phyloP scores from a whole-genome alignment of 2,329 filamentous ascomycete genomes.

The Xylaria hypoxylon region DNA sequence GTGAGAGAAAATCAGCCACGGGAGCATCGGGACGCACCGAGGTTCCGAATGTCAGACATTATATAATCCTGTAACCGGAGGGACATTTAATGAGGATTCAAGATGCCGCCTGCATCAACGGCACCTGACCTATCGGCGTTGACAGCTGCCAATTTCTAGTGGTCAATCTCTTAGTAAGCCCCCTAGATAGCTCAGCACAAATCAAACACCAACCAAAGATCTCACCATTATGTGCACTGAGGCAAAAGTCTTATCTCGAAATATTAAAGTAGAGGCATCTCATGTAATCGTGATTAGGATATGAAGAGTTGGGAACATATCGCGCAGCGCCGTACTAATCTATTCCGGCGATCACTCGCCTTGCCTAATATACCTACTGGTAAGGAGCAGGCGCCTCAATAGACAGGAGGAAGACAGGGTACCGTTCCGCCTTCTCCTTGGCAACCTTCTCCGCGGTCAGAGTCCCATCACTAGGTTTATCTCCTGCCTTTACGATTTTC shows the following conservation, averaged over 20 bases:
- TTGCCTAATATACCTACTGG: neutral
- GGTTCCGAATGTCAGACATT: conserved; percentile 31
- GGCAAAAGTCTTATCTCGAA: neutral
- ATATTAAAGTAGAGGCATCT: neutral
- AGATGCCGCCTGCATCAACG: conserved; percentile 15
- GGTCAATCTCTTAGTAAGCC: conserved; percentile 10
- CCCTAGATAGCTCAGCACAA: neutral
- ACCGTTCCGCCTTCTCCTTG: conserved; percentile 13
- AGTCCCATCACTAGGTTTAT: conserved; percentile 38
- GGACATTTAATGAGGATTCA: conserved; percentile 11
- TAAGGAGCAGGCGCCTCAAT: conserved; percentile 46
- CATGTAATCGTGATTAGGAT: too few species aligned
- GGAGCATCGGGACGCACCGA: conserved; percentile 14
- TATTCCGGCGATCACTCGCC: neutral
- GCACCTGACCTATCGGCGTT: conserved; percentile 25
- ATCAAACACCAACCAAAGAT: neutral
- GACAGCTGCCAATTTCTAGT: conserved; percentile 26
- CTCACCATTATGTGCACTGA: neutral
- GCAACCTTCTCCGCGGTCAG: conserved; percentile 25
- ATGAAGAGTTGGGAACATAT: neutral
- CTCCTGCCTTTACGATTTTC: conserved; percentile 37
- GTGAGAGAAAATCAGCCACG: conserved; percentile 10
- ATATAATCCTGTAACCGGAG: conserved; percentile 21
- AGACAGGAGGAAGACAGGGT: conserved; percentile 49
- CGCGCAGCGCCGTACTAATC: neutral